phyloP scores from a whole-genome alignment of 2,329 filamentous ascomycete genomes.

The Acarospora socialis region DNA sequence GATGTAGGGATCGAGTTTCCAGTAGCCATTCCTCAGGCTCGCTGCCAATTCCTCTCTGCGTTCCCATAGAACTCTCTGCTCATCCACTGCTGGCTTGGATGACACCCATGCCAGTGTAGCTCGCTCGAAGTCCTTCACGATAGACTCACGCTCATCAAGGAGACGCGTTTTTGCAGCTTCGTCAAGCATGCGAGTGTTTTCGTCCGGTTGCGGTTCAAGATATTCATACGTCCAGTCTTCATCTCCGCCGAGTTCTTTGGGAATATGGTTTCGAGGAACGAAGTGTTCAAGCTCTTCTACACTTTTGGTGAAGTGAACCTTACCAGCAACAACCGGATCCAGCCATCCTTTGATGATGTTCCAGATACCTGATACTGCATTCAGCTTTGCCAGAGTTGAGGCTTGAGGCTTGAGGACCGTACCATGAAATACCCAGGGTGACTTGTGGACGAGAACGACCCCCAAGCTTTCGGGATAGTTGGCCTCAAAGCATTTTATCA shows the following conservation, averaged over 20 bases:
- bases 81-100: conserved; percentile 34
- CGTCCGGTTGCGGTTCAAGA: conserved; percentile 56
- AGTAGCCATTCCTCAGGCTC: conserved; percentile 61
- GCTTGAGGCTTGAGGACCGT: conserved; percentile 21
- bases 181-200: conserved; percentile 63
- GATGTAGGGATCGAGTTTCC: conserved; percentile 76
- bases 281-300: conserved; percentile 64
- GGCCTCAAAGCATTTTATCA: conserved; percentile 98
- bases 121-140: conserved; percentile 62
- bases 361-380: conserved; percentile 57
- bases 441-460: conserved; percentile 82
- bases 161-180: conserved; percentile 50
- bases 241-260: conserved; percentile 71
- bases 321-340: conserved; percentile 86
- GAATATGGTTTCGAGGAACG: conserved; percentile 55
- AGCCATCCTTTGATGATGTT: conserved; percentile 91
- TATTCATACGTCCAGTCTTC: conserved; percentile 79
- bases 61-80: no score
- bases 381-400: conserved; percentile 1
- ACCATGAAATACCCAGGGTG: conserved; percentile 95
- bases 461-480: conserved; percentile 94
- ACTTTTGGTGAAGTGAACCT: conserved; percentile 85
- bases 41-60: conserved; percentile 49
- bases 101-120: conserved; percentile 63
- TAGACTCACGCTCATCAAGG: conserved; percentile 44